phyloP scores from a whole-genome alignment of 176 grass and related monocot species.

The Triticum timopheevii region DNA sequence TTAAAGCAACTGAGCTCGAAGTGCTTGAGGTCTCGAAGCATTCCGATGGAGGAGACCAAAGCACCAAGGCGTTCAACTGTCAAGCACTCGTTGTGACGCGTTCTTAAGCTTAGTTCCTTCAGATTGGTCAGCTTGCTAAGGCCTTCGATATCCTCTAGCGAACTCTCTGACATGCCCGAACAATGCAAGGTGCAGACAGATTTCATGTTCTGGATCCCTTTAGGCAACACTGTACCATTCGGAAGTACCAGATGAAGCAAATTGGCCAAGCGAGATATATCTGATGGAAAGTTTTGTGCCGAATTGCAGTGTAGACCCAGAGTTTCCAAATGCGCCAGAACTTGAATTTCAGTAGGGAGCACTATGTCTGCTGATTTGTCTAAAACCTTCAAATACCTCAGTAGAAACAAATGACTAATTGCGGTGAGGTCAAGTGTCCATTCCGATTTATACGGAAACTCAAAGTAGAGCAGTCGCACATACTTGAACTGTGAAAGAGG shows the following conservation, averaged over 20 bases:
- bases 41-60: background rate
- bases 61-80: background rate
- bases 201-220: background rate
- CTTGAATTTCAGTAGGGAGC: background rate
- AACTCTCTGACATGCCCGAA: background rate
- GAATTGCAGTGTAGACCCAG: background rate
- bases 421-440: background rate
- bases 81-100: rapidly evolving
- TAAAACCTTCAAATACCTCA: background rate
- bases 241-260: background rate
- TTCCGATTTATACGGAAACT: too few species aligned
- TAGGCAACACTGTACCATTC: background rate
- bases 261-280: background rate
- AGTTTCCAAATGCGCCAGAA: background rate
- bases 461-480: too few species aligned
- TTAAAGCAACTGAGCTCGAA: background rate
- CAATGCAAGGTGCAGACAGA: background rate
- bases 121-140: background rate
- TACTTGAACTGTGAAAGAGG: too few species aligned
- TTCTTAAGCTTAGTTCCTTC: background rate
- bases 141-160: background rate
- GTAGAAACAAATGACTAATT: background rate
- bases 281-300: background rate
- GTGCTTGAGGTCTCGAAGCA: background rate
- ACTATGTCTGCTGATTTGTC: rapidly evolving